Percentiles rank a stretch among this genome's conserved stretches.
Conservation (phyloP, 2,329 filamentous ascomycete species). For the Xylariaceae sp. region DNA sequence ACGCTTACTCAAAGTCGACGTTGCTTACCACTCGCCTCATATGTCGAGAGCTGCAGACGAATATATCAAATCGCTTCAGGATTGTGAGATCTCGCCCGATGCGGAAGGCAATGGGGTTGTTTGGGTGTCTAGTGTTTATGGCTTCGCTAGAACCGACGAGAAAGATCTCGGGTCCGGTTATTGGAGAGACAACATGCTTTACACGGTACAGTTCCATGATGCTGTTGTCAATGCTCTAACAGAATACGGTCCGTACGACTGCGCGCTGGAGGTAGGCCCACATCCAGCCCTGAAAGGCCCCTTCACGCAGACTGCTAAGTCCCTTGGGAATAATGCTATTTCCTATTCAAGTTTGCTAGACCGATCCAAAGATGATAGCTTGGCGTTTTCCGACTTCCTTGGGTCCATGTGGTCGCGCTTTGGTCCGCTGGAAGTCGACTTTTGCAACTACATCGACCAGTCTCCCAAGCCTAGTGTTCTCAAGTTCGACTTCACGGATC, state of each 20-base stretch:
- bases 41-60: constrained; percentile 42
- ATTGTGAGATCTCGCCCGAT: constrained; percentile 33
- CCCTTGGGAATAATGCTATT: constrained; percentile 21
- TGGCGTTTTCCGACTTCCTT: constrained; percentile 33
- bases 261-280: constrained; percentile 36
- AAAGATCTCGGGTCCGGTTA: constrained; percentile 35
- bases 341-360: constrained; percentile 29
- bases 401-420: constrained; percentile 33
- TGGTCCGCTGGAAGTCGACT: constrained; percentile 15
- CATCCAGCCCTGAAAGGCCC: constrained; percentile 35
- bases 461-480: constrained; percentile 9
- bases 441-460: constrained; percentile 30
- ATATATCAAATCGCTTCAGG: constrained; percentile 39
- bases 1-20: constrained; percentile 45
- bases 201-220: constrained; percentile 44
- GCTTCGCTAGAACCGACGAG: constrained; percentile 18
- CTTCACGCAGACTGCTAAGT: constrained; percentile 27
- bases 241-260: constrained; percentile 30
- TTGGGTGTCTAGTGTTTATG: constrained; percentile 48
- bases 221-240: constrained; percentile 34
- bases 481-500: constrained; percentile 21
- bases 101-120: constrained; percentile 27
- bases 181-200: constrained; percentile 47
- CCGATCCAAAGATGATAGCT: constrained; percentile 26
- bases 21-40: constrained; percentile 53